Conservation (phyloP, 164 flowering plant genomes). For the Liquidambar formosana region DNA sequence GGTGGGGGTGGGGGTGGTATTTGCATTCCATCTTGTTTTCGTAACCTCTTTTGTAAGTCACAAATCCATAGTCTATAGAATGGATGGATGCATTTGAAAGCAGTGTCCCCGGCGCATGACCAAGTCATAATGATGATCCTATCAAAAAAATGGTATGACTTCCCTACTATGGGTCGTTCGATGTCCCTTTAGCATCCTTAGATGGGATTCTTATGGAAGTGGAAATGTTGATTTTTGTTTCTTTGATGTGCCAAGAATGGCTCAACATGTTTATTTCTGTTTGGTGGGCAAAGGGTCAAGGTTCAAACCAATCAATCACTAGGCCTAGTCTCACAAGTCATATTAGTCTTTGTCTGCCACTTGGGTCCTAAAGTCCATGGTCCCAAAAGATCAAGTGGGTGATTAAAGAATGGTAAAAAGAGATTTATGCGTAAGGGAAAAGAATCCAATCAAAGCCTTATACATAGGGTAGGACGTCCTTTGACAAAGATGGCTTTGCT, state of each 20-base stretch:
- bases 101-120: too few relatives aligned
- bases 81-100: too few relatives aligned
- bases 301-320: neutral
- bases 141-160: too few relatives aligned
- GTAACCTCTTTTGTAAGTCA: too few relatives aligned
- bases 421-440: neutral
- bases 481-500: neutral
- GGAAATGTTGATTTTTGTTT: too few relatives aligned
- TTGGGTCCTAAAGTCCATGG: neutral
- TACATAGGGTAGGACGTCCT: neutral
- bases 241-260: neutral
- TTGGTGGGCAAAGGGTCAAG: neutral
- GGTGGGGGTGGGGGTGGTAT: too few relatives aligned
- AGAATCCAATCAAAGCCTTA: neutral
- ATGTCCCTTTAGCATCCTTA: too few relatives aligned
- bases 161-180: too few relatives aligned
- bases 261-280: neutral
- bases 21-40: too few relatives aligned
- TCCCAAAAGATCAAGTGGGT: constrained; percentile 1
- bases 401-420: constrained; percentile 8
- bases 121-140: too few relatives aligned
- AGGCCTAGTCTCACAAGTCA: neutral
- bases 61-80: too few relatives aligned
- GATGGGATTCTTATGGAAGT: too few relatives aligned
- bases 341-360: constrained; percentile 4